Percentiles rank a stretch among this genome's conserved stretches.
Evolutionary conservation across 2,329 filamentous ascomycete species (phyloP).

Genomic region (Paramyrothecium roridum): DNA sequence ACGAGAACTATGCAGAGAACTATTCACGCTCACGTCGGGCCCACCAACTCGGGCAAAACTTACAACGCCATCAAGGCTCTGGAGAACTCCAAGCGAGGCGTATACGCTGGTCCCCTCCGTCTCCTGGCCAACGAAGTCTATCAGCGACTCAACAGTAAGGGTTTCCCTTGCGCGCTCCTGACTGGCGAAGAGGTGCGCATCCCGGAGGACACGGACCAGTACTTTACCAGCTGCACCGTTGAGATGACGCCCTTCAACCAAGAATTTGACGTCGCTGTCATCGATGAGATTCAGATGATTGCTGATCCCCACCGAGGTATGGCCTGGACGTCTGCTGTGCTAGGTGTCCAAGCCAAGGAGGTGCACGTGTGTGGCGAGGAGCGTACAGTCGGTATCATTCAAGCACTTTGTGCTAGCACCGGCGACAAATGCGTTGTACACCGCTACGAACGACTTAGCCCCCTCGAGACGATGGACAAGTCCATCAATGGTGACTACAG

Average conservation of each 20-base stretch:
- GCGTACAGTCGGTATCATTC: slow-evolving; percentile 74
- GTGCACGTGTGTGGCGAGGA: slow-evolving; percentile 92
- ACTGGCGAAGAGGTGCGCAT: slow-evolving; percentile 88
- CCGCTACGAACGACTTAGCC: slow-evolving; percentile 78
- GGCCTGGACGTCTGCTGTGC: slow-evolving; percentile 89
- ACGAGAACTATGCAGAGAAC: slow-evolving; percentile 78
- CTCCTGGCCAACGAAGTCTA: slow-evolving; percentile 95
- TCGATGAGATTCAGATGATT: slow-evolving; percentile 99
- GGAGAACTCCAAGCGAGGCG: slow-evolving; percentile 70
- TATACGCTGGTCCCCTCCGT: slow-evolving; percentile 88
- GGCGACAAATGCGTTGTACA: slow-evolving; percentile 84
- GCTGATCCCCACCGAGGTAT: slow-evolving; percentile 75
- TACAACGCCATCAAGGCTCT: slow-evolving; percentile 88
- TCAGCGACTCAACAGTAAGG: slow-evolving; percentile 75
- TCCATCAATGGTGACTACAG: slow-evolving; percentile 63
- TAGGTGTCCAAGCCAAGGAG: slow-evolving; percentile 84
- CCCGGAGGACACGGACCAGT: slow-evolving; percentile 53
- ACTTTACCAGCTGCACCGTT: slow-evolving; percentile 83
- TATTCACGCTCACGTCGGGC: slow-evolving; percentile 90
- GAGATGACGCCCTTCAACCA: slow-evolving; percentile 70
- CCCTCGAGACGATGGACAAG: slow-evolving; percentile 61
- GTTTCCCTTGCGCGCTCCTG: slow-evolving; percentile 72
- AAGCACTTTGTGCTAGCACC: slow-evolving; percentile 70
- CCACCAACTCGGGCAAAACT: slow-evolving; percentile 97
- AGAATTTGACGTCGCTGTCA: slow-evolving; percentile 81